Conservation (phyloP, 306 rosid species). For the Casuarina equisetifolia region DNA sequence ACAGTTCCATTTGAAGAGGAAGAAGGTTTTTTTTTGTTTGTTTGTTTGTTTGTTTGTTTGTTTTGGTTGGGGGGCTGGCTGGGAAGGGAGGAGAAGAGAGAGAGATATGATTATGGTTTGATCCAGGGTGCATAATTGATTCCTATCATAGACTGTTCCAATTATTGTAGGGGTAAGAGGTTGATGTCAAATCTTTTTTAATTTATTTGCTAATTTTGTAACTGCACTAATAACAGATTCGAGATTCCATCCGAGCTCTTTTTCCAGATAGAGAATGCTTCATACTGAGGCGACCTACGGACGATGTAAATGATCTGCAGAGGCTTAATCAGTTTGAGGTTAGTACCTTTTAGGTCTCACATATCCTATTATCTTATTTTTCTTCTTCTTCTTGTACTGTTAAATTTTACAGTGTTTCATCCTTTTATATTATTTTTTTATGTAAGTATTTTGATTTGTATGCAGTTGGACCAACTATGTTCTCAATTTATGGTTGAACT, state of each 20-base stretch:
- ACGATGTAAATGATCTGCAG: slow-evolving; percentile 81
- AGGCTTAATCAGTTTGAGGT: slow-evolving; percentile 83
- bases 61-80: no score
- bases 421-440: no score
- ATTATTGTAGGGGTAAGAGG: background rate
- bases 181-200: slow-evolving; percentile 1
- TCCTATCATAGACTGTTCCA: background rate
- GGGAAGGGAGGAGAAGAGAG: no score
- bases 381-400: background rate
- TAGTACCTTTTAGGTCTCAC: slow-evolving; percentile 22
- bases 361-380: background rate
- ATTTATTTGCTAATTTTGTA: slow-evolving; percentile 31
- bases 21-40: no score
- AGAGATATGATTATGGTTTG: no score
- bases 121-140: background rate
- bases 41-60: no score
- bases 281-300: slow-evolving; percentile 89
- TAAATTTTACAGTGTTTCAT: background rate
- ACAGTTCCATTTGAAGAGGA: no score
- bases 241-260: slow-evolving; percentile 33
- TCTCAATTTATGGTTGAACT: slow-evolving; percentile 74
- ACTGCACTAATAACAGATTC: slow-evolving; percentile 54
- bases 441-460: background rate
- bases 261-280: slow-evolving; percentile 20
- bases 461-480: slow-evolving; percentile 75